Evolutionary conservation across 2,329 filamentous ascomycete species (phyloP).

Genomic region (Cladosporium sp.): DNA sequence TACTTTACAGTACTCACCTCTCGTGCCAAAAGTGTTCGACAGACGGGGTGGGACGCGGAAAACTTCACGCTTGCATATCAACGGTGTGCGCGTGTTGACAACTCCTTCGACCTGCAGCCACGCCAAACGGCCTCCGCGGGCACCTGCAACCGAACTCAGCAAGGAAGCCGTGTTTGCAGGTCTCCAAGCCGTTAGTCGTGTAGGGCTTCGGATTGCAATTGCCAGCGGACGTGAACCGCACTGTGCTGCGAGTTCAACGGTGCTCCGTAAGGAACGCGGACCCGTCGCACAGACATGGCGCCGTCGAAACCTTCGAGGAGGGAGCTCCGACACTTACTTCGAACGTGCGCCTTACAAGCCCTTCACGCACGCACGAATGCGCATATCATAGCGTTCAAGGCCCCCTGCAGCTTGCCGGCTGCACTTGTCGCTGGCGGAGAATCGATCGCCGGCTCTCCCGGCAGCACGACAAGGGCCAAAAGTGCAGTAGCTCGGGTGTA

Average conservation of each 20-base stretch:
- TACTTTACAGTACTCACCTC: neutral
- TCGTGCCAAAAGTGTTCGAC: neutral
- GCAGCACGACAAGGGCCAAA: neutral
- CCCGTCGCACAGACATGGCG: neutral
- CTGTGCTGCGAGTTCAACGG: neutral
- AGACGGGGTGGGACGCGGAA: neutral
- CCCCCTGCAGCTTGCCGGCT: neutral
- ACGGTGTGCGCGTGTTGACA: neutral
- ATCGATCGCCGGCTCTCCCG: slow-evolving; percentile 17
- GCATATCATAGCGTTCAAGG: neutral
- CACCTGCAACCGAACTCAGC: slow-evolving; percentile 1
- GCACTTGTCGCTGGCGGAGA: slow-evolving; percentile 12
- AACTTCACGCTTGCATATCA: slow-evolving; percentile 7
- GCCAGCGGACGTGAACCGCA: neutral
- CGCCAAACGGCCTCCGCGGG: neutral
- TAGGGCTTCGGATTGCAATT: slow-evolving; percentile 1
- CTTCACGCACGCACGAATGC: neutral
- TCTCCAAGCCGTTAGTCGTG: neutral
- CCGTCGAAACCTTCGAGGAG: slow-evolving; percentile 14
- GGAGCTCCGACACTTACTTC: neutral
- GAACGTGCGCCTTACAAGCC: neutral
- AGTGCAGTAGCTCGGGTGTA: neutral
- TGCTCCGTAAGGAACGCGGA: neutral
- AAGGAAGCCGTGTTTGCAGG: neutral
- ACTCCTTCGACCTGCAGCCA: slow-evolving; percentile 1